These are phyloP conservation scores for Gloeostereum incarnatum DNA, from an alignment of 768 basidiomycete species.

Conservation along the genomic window DNA sequence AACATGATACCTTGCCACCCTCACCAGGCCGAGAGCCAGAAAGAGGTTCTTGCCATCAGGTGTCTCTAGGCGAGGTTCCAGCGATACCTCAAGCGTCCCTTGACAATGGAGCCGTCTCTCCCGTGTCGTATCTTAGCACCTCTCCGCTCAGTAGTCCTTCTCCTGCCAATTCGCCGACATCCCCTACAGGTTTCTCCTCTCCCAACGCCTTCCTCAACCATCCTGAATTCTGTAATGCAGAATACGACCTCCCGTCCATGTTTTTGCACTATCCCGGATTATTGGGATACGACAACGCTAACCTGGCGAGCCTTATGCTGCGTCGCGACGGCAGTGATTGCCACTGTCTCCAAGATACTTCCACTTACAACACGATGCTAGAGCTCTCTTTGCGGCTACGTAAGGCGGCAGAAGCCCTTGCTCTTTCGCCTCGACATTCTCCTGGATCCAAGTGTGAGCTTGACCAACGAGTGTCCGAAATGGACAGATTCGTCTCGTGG, in stretches of 20 bases:
- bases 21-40: too few species aligned
- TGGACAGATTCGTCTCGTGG: slow-evolving; percentile 47
- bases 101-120: slow-evolving; percentile 12
- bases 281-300: too few species aligned
- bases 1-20: too few species aligned
- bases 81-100: slow-evolving; percentile 3
- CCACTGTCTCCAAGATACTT: slow-evolving; percentile 45
- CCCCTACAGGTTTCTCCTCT: too few species aligned
- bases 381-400: slow-evolving; percentile 59
- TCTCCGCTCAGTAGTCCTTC: slow-evolving; percentile 29
- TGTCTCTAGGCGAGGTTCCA: too few species aligned
- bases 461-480: slow-evolving; percentile 35
- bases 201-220: too few species aligned
- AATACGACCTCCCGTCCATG: too few species aligned
- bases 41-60: too few species aligned
- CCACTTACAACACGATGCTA: slow-evolving; percentile 47
- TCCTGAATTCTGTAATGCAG: too few species aligned
- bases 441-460: slow-evolving; percentile 21
- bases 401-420: slow-evolving; percentile 45
- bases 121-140: slow-evolving; percentile 14
- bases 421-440: slow-evolving; percentile 31
- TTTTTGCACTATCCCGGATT: too few species aligned
- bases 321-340: too few species aligned
- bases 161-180: slow-evolving; percentile 19
- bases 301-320: too few species aligned